These are phyloP conservation scores for Colletotrichum ledebouriae DNA, from an alignment of 2,329 filamentous ascomycete species.

Conservation along the genomic window DNA sequence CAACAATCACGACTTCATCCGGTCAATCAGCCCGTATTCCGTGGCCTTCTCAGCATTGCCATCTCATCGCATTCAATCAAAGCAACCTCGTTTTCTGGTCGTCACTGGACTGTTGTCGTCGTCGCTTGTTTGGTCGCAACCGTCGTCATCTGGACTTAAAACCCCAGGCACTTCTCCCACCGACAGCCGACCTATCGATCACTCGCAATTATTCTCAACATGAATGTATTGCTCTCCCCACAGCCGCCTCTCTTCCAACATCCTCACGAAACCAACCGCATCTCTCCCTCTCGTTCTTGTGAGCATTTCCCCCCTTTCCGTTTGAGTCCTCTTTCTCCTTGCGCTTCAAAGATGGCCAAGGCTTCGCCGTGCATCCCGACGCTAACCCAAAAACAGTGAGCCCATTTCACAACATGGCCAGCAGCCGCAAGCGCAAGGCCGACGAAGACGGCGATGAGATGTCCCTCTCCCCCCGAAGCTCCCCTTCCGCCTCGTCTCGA, in stretches of 20 bases:
- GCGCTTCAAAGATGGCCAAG: constrained; percentile 8
- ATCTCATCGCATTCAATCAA: constrained; percentile 10
- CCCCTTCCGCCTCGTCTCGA: constrained; percentile 80
- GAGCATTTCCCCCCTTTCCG: constrained; percentile 53
- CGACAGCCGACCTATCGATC: constrained; percentile 20
- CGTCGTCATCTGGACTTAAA: constrained; percentile 37
- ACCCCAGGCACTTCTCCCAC: constrained; percentile 11
- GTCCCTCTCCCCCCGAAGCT: constrained; percentile 88
- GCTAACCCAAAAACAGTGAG: constrained; percentile 40
- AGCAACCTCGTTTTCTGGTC: constrained; percentile 33
- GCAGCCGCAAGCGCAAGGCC: constrained; percentile 85
- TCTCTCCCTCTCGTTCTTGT: constrained; percentile 69
- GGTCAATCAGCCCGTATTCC: constrained; percentile 4
- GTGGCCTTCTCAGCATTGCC: constrained; percentile 20
- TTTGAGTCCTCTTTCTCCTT: constrained; percentile 28
- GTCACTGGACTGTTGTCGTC: constrained; percentile 32
- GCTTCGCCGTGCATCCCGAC: constrained; percentile 34
- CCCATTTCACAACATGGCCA: constrained; percentile 66
- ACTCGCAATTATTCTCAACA: constrained; percentile 50
- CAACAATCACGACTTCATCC: constrained; percentile 28
- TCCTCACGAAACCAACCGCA: constrained; percentile 68
- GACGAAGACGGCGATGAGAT: constrained; percentile 88
- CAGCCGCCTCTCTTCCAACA: constrained; percentile 71
- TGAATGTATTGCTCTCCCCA: constrained; percentile 74
- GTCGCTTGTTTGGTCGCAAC: constrained; percentile 34